phyloP scores from a whole-genome alignment of 108 stramenopile genomes.

The Aurantiochytrium sp. region DNA sequence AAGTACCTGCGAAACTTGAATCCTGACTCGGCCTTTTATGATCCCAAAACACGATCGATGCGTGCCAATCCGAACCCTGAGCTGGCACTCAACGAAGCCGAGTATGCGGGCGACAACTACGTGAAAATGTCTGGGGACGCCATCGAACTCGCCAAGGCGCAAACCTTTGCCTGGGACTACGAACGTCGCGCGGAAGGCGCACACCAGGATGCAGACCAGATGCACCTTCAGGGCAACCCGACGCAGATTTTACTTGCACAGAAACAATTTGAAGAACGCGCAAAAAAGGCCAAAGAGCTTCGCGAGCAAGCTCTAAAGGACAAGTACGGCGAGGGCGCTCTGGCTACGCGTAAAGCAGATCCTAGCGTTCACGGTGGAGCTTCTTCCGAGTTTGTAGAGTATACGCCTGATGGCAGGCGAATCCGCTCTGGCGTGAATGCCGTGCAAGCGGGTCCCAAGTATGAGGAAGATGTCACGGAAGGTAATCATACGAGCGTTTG shows the following conservation, averaged over 20 bases:
- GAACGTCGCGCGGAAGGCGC: conserved; percentile 25
- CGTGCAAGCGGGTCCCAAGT: conserved; percentile 62
- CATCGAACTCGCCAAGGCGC: conserved; percentile 73
- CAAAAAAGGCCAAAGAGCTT: conserved; percentile 57
- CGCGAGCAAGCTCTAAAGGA: conserved; percentile 76
- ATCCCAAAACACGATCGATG: conserved; percentile 93
- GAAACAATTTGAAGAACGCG: conserved; percentile 68
- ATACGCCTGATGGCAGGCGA: conserved; percentile 68
- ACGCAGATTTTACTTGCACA: conserved; percentile 80
- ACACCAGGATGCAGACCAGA: conserved; percentile 37
- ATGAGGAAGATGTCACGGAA: conserved; percentile 82
- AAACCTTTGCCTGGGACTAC: conserved; percentile 95
- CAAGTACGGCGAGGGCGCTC: conserved; percentile 77
- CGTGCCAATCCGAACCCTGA: conserved; percentile 92
- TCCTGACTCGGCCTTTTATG: conserved; percentile 84
- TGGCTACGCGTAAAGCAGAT: conserved; percentile 61
- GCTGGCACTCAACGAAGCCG: conserved; percentile 45
- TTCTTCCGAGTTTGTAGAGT: conserved; percentile 52
- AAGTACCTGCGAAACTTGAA: conserved; percentile 96
- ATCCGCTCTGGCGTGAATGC: conserved; percentile 43
- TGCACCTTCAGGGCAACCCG: conserved; percentile 92
- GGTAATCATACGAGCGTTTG: conserved; percentile 88
- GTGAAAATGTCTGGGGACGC: conserved; percentile 81
- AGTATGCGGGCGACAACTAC: conserved; percentile 95
- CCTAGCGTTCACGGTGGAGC: conserved; percentile 32